A percentile compares a stretch with the other conserved stretches of the same genome.
Evolutionary conservation across 2,329 filamentous ascomycete species (phyloP).

Genomic region (Fusarium pseudonygamai): DNA sequence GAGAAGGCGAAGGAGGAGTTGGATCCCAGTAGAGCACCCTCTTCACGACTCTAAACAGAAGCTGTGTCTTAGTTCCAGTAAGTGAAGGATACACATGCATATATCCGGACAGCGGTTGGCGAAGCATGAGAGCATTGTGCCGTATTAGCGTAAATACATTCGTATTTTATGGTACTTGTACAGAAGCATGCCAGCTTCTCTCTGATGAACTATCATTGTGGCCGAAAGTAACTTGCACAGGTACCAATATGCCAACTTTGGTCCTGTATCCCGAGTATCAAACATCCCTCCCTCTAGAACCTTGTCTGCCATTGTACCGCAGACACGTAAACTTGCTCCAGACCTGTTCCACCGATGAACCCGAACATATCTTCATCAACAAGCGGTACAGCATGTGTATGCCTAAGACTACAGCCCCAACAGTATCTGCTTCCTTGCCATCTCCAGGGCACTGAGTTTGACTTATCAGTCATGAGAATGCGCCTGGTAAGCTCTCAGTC

Average conservation of each 20-base stretch:
- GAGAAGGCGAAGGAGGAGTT: constrained; percentile 26
- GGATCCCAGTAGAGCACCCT: neutral
- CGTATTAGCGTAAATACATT: neutral
- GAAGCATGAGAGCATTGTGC: neutral
- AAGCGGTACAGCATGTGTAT: neutral
- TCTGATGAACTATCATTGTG: neutral
- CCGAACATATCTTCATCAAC: neutral
- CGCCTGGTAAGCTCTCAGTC: neutral
- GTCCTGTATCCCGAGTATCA: neutral
- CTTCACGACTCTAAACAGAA: neutral
- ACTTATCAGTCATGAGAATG: neutral
- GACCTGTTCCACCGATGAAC: neutral
- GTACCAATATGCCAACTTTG: neutral
- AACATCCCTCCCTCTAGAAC: too few relatives aligned
- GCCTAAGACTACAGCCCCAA: fast-evolving
- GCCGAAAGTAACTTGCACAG: neutral
- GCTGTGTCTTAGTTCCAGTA: fast-evolving
- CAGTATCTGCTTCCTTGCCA: neutral
- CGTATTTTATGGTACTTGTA: neutral
- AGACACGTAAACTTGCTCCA: fast-evolving
- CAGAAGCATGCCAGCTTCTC: neutral
- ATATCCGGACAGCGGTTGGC: neutral
- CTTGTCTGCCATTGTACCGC: fast-evolving
- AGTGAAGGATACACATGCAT: neutral
- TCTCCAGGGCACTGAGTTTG: neutral